Base-by-base conservation (phyloP, 2,329 filamentous ascomycete species). In the Hirsutella thompsonii region DNA sequence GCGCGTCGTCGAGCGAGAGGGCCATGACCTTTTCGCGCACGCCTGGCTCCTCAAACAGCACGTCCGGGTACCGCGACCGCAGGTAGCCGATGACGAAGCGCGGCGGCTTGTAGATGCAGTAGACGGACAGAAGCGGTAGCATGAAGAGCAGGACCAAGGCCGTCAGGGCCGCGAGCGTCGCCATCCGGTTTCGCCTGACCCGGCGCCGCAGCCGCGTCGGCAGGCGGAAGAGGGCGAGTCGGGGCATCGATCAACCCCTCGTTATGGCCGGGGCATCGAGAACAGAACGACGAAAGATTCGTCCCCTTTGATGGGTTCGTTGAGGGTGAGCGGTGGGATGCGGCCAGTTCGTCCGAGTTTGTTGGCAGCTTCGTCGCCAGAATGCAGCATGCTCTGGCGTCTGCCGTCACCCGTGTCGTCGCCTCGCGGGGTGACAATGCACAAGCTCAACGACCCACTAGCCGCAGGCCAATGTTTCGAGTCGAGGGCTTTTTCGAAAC, bases 1-100 rank as follows among this genome's bases (percentile, higher is more conserved):
- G 88, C 21, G 79, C 83, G 61, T 94, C 88, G 64, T 94, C 88
- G 52, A 94, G 81, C 1, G 86, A 94, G 32, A 95, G 69, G 0
- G 85, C 88, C 16, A 94, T 69, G 20, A 90, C 62, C 53, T 81
- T 84, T 37, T 74, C 63, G 32, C 19, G 8, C 62, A 51, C 26
- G 55, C 52, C 35, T 83, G 55, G 52, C 33, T 84, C 70, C 49
- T 84, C 79, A 69, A 83, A 94, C 13, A 94, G 69, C 3, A 93
- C 82, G 51, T 88, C 79, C 1, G 85, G 84, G 72, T 83, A 89
- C 46, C 73, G 76, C 49, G 64, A 64, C 52, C 80, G 73, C 44
- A 93, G 75, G 64, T 82, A 81, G 43, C 67, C 63, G 55, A 94
- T 82, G 29, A 94, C 60, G 36, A 72, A 59, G n/a, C 59, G 61